Evolutionary conservation across 2,329 filamentous ascomycete genomes (phyloP), one percentile per base, ranked within the genome.

Genomic region (Talaromyces sp.): DNA sequence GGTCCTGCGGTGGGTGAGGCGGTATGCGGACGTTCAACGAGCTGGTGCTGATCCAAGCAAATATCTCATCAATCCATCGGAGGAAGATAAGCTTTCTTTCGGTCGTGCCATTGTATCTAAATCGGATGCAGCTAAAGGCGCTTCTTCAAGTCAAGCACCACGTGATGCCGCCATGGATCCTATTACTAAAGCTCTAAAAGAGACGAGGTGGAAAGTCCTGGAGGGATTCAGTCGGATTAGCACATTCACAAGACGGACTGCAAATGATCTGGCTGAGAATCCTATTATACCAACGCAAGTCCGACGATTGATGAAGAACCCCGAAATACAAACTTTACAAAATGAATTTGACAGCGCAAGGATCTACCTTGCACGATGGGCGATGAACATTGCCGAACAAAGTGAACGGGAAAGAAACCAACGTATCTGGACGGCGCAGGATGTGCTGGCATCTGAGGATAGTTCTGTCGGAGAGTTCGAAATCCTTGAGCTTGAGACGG

Each of bases 141-240:
- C 71, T 67, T 68, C 68, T 60, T 72, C 70, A 47, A 58, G 65
- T 63, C 51, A 64, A 40, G 63, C 65, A 62, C 77, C 81, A 70
- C 77, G 82, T 65, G 91, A 94, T 71, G 91, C 87, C 1, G 86
- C 88, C 59, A 96, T 96, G 91, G 94, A 99, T 73, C 93, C 94
- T 0, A 87, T 99, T 58, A 91, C 91, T 69, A 97, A 97, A 77
- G 91, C 93, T 54, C 84, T 98, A 69, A 98, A 97, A 76, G 93
- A 98, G 76, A 92, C 94, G 0, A 88, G 93, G 38, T 99, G 95
- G 95, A 97, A 92, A 69, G 89, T 99, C 65, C 86, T 99, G 81
- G 95, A 99, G 78, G 95, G 96, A 77, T 91, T 99, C 73, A 96
- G 93, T 79, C 95, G 96, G 76, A 95, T 99, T 56, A 99, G 95